Conservation (phyloP, 129 eudicot genomes). For the Helianthus tuberosus region DNA sequence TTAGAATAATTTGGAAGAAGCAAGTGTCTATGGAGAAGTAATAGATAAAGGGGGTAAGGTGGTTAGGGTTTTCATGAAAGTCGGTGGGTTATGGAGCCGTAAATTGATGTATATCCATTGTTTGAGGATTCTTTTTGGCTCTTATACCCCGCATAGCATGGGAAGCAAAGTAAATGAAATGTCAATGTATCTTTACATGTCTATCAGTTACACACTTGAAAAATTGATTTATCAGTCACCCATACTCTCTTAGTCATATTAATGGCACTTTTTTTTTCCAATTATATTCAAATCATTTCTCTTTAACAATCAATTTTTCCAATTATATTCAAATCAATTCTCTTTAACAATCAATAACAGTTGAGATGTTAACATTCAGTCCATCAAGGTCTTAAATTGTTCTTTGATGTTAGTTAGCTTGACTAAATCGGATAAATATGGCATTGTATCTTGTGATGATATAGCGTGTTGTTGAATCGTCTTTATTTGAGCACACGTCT, state of each 20-base stretch:
- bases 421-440: neutral
- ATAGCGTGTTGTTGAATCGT: neutral
- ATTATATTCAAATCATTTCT: neutral
- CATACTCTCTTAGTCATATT: conserved; percentile 4
- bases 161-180: neutral
- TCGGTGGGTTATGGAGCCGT: neutral
- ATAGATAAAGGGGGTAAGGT: neutral
- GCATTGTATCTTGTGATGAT: neutral
- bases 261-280: neutral
- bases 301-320: neutral
- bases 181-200: neutral
- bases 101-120: conserved; percentile 1
- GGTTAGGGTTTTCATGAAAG: neutral
- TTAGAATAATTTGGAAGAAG: neutral
- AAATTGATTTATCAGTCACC: neutral
- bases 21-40: conserved; percentile 1
- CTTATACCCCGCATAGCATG: neutral
- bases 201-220: neutral
- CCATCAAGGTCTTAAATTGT: conserved; percentile 11
- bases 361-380: neutral
- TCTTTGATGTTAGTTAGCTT: neutral
- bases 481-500: neutral
- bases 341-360: neutral
- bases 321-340: neutral
- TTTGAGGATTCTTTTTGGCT: neutral